phyloP scores from a whole-genome alignment of 257 asterid species.

The Vinca minor region DNA sequence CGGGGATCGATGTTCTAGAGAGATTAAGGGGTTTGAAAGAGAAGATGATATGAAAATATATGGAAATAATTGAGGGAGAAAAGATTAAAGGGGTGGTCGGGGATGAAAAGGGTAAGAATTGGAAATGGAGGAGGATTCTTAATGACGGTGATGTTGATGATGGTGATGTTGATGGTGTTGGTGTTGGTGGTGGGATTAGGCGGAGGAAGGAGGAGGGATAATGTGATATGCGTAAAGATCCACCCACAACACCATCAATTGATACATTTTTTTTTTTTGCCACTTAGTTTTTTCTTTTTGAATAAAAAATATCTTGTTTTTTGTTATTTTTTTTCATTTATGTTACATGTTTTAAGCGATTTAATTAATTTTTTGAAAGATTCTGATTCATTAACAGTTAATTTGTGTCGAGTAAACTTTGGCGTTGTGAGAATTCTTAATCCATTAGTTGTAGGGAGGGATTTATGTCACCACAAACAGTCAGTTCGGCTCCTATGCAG shows the following conservation, averaged over 20 bases:
- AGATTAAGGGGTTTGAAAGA: not conserved
- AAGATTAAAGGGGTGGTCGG: conserved; percentile 4
- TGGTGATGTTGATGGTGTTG: not conserved
- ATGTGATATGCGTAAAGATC: conserved; percentile 27
- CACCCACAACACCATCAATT: conserved; percentile 21
- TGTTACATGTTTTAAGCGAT: too few relatives aligned
- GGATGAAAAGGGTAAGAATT: conserved; percentile 2
- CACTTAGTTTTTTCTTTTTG: too few relatives aligned
- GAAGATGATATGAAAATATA: not conserved
- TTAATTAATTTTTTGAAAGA: too few relatives aligned
- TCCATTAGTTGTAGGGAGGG: too few relatives aligned
- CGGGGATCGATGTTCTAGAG: not conserved
- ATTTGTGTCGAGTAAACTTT: too few relatives aligned
- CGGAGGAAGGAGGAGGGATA: not conserved
- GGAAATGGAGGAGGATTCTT: conserved; percentile 34
- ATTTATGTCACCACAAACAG: too few relatives aligned
- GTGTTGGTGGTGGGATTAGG: conserved; percentile 13
- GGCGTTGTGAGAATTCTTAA: too few relatives aligned
- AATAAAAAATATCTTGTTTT: too few relatives aligned
- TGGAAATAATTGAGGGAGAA: not conserved
- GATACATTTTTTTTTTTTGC: too few relatives aligned
- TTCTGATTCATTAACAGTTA: too few relatives aligned
- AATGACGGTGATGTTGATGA: conserved; percentile 24
- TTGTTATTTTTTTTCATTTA: not conserved
- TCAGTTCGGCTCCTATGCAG: too few relatives aligned